phyloP scores from a whole-genome alignment of 164 flowering plant genomes.

The Macadamia integrifolia region DNA sequence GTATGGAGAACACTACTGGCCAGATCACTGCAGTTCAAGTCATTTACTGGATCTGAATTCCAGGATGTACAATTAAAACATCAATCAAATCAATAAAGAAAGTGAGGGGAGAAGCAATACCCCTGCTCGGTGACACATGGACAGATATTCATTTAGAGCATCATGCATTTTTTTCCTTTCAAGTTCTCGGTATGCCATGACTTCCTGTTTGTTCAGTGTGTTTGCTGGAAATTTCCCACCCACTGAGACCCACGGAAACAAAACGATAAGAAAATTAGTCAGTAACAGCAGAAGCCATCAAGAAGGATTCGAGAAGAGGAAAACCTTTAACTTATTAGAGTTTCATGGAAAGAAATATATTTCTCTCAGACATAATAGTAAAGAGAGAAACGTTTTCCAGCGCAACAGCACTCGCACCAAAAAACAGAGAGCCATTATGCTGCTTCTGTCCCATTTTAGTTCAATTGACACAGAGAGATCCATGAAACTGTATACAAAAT shows the following conservation, averaged over 20 bases:
- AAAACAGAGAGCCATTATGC: too few species aligned
- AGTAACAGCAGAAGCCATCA: not conserved
- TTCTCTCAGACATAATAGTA: too few species aligned
- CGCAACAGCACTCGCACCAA: too few species aligned
- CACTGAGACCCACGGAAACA: slow-evolving; percentile 34
- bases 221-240: slow-evolving; percentile 48
- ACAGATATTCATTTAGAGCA: slow-evolving; percentile 43
- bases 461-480: too few species aligned
- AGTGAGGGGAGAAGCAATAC: slow-evolving; percentile 27
- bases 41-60: too few species aligned
- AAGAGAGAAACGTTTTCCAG: too few species aligned
- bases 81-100: not conserved
- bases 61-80: not conserved
- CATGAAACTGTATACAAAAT: too few species aligned
- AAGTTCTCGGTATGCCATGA: slow-evolving; percentile 37
- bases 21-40: too few species aligned
- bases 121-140: slow-evolving; percentile 42
- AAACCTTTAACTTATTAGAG: too few species aligned
- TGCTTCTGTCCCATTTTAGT: too few species aligned
- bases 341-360: too few species aligned
- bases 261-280: not conserved
- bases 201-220: slow-evolving; percentile 34
- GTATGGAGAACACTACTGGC: too few species aligned
- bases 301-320: not conserved
- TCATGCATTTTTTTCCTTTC: slow-evolving; percentile 52